Percentiles rank a stretch among this genome's conserved stretches.
Conservation (phyloP, 441 rosid genomes). For the Corymbia calophylla region DNA sequence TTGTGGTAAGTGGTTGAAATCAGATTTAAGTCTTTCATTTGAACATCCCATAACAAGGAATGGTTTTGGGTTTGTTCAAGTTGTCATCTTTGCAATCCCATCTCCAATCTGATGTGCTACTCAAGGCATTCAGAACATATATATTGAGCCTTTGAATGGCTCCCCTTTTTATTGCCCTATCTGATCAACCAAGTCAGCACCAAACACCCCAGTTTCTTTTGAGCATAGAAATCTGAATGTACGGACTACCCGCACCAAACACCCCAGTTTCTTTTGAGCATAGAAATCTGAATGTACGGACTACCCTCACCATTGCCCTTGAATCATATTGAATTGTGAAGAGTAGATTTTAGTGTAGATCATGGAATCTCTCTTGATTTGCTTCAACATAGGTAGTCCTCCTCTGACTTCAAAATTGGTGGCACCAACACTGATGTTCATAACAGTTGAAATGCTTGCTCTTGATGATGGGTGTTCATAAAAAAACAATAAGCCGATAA, state of each 20-base stretch:
- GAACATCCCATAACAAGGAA: background rate
- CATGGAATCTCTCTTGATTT: background rate
- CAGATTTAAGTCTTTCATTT: background rate
- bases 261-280: background rate
- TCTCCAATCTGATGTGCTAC: background rate
- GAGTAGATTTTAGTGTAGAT: background rate
- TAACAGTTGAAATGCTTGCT: background rate
- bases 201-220: background rate
- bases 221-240: background rate
- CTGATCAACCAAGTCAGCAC: background rate
- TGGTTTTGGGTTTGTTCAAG: background rate
- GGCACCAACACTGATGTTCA: background rate
- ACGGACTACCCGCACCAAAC: background rate
- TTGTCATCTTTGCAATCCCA: background rate
- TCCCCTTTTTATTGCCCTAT: background rate
- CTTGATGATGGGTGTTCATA: background rate
- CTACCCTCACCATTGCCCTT: background rate
- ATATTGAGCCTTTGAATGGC: background rate
- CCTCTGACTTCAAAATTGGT: background rate
- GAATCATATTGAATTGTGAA: background rate
- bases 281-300: background rate
- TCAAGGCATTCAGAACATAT: background rate
- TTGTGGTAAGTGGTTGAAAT: constrained; percentile 38
- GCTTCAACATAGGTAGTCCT: background rate
- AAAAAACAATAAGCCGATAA: background rate